Base-by-base conservation (phyloP, 2,329 filamentous ascomycete genomes). In the Incumbomyces delicatus region DNA sequence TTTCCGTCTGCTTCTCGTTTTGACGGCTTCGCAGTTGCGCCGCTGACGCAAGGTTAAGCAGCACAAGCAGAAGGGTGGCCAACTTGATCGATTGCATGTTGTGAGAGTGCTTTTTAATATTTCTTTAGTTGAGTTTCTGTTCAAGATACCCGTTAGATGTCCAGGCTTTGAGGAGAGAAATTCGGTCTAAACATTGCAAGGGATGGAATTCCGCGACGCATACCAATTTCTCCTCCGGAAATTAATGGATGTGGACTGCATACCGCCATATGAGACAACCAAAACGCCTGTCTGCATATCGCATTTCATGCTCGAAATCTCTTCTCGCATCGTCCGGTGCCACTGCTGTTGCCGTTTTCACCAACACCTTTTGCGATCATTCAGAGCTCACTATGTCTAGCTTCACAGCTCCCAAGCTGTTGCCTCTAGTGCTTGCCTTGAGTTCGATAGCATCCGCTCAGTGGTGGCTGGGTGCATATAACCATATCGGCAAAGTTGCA, bases 401-500 rank as follows among this genome's bases (percentile, higher is more conserved):
- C 20, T 27, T 41, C 3, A 41, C n/a, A n/a, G 31, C 18, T 39
- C 36, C 49, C 7, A 27, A 32, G 22, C 14, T 46, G 16, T n/a
- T 53, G 32, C 32, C 32, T 14, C 34, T 53, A 18, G n/a, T 50
- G 31, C 33, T 46, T 31, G 17, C 41, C 32, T 38, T 44, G 7
- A 14, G 34, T 38, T 42, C 48, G 17, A 34, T 50, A 38, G 36
- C 27, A 17, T 49, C 37, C 37, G 42, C 48, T 32, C 57, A 58
- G 1, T 66, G 65, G 52, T 66, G 64, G 58, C 47, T 60, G 18
- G 58, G 55, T 11, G 54, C 58, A 46, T 65, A 66, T 30, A 44
- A 49, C 22, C 61, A 64, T 29, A 60, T 64, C 47, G 64, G 63
- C 1, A 47, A 49, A 35, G 56, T 58, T 16, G 53, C 55, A 22